phyloP scores from a whole-genome alignment of 805 yeast genomes.

The Geotrichum ghanense region DNA sequence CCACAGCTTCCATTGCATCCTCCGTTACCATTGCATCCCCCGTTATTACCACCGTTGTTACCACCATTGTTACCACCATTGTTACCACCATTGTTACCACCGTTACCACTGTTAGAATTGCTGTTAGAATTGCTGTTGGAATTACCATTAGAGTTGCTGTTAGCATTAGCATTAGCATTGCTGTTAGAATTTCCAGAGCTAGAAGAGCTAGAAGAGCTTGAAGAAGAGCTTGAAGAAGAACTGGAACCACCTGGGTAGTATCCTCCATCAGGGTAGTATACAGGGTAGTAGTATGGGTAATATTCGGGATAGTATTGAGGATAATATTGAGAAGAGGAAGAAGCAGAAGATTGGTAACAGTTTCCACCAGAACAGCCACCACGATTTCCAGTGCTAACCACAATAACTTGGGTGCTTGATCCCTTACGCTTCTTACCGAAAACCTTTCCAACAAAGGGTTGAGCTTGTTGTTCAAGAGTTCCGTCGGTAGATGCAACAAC shows the following conservation, averaged over 20 bases:
- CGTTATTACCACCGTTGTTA: constrained; percentile 1
- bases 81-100: constrained; percentile 13
- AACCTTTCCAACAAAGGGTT: background rate
- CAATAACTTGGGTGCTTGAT: background rate
- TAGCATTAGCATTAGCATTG: background rate
- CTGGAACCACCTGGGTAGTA: background rate
- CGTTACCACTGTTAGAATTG: constrained; percentile 11
- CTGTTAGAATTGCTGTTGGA: constrained; percentile 38
- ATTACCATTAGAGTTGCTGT: constrained; percentile 31
- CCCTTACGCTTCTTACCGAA: background rate
- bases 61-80: constrained; percentile 1
- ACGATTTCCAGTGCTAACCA: no score
- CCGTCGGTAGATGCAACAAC: background rate
- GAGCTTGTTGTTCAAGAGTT: background rate
- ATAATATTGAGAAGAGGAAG: no score
- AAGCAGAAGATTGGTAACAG: no score
- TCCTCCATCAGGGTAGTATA: no score
- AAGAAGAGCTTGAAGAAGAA: background rate
- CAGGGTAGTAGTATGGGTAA: no score
- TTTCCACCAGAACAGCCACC: no score
- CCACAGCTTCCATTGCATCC: background rate
- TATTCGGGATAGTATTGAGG: background rate
- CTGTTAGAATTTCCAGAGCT: background rate
- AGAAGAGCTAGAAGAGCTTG: background rate
- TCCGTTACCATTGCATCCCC: background rate